phyloP scores from a whole-genome alignment of 345 rosid genomes.

The Gossypium stocksii region DNA sequence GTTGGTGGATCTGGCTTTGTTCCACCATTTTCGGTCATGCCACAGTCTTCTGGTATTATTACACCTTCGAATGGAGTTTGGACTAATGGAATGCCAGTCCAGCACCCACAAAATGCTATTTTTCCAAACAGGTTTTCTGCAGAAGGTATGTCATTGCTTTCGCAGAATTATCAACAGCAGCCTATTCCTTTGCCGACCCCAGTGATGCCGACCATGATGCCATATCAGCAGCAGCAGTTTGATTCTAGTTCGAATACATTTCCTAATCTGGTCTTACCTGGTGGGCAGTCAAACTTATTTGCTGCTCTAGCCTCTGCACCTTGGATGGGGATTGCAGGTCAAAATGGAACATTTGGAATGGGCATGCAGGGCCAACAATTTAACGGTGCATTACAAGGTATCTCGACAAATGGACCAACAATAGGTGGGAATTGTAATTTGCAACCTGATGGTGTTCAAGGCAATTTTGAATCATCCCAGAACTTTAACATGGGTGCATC shows the following conservation, averaged over 20 bases:
- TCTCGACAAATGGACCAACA: constrained; percentile 14
- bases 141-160: constrained; percentile 42
- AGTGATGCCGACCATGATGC: constrained; percentile 21
- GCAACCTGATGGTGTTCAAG: constrained; percentile 15
- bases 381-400: constrained; percentile 25
- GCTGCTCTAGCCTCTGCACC: constrained; percentile 37
- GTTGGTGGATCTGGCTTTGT: constrained; percentile 27
- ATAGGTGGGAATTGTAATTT: constrained; percentile 21
- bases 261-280: constrained; percentile 31
- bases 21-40: constrained; percentile 34
- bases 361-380: constrained; percentile 33
- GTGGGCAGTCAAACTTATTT: constrained; percentile 45
- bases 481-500: constrained; percentile 38
- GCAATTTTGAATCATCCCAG: constrained; percentile 29
- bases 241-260: constrained; percentile 37
- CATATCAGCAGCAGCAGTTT: constrained; percentile 44
- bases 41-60: constrained; percentile 29
- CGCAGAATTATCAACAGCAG: constrained; percentile 44
- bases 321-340: constrained; percentile 49
- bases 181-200: constrained; percentile 36
- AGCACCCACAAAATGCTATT: constrained; percentile 25
- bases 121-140: constrained; percentile 38
- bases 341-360: constrained; percentile 41
- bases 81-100: constrained; percentile 31
- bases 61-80: constrained; percentile 32